phyloP scores from a whole-genome alignment of 176 grass and related monocot genomes.

The Rhynchospora pubera region DNA sequence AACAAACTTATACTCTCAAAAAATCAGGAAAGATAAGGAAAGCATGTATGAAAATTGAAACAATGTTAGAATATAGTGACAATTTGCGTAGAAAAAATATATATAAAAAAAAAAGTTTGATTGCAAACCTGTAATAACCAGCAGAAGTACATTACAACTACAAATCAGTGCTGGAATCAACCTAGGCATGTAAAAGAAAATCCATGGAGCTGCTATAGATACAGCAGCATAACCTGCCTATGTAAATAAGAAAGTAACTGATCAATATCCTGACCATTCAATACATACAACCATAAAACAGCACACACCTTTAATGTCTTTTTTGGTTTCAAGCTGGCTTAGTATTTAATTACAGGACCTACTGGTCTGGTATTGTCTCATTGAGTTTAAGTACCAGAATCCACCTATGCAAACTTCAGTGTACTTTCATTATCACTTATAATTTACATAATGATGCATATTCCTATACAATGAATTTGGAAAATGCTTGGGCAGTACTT shows the following conservation, averaged over 20 bases:
- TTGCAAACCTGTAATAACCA: conserved; percentile 69
- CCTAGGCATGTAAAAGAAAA: conserved; percentile 58
- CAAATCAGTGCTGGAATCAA: conserved; percentile 76
- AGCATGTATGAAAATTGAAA: neutral
- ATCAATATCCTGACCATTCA: neutral
- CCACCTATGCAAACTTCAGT: neutral
- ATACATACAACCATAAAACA: neutral
- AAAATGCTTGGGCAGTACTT: neutral
- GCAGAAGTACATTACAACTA: conserved; percentile 71
- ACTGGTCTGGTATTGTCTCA: neutral
- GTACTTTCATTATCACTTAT: neutral
- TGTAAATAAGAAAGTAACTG: conserved; percentile 28
- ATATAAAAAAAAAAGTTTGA: conserved; percentile 16
- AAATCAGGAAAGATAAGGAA: neutral
- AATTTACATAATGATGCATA: neutral
- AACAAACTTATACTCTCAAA: conserved; percentile 11
- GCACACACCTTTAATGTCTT: neutral
- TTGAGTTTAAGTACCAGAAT: neutral
- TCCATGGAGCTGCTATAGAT: conserved; percentile 79
- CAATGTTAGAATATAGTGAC: neutral
- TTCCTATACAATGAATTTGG: neutral
- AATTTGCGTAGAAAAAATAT: neutral
- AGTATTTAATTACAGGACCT: neutral
- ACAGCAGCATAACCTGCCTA: conserved; percentile 75
- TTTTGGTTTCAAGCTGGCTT: neutral